A percentile compares a stretch with the other conserved stretches of the same genome.
These are phyloP conservation scores for Gossypium aridum DNA, from an alignment of 441 rosid species.

Conservation along the genomic window DNA sequence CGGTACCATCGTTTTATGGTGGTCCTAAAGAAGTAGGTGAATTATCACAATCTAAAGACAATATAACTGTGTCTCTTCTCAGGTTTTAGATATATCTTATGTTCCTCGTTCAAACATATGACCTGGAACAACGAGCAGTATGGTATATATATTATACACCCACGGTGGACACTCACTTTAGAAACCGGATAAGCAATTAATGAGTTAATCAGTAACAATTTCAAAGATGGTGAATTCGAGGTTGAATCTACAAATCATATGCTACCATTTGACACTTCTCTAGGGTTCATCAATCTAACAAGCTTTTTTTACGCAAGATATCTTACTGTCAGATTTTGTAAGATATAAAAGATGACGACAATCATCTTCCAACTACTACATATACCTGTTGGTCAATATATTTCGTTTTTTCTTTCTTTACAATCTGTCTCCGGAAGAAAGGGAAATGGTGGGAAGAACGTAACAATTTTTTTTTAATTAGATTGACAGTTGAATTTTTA, in stretches of 20 bases:
- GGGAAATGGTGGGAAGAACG: neutral
- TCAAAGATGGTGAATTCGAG: neutral
- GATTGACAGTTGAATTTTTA: too few species aligned
- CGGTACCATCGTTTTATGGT: neutral
- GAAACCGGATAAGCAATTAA: too few species aligned
- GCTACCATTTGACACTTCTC: neutral
- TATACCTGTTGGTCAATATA: too few species aligned
- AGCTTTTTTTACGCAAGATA: too few species aligned
- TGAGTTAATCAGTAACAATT: neutral
- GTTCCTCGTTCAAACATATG: neutral
- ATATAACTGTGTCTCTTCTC: neutral
- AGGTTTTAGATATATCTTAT: neutral
- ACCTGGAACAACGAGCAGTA: too few species aligned
- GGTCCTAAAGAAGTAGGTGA: neutral
- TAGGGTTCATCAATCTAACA: neutral
- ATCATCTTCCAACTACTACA: neutral
- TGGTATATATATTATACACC: too few species aligned
- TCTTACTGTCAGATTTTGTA: neutral
- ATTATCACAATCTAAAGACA: neutral
- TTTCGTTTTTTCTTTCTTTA: neutral
- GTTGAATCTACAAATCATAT: neutral
- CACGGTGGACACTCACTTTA: too few species aligned
- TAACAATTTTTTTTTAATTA: too few species aligned
- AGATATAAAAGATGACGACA: neutral
- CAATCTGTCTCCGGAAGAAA: neutral